Conservation (phyloP, 1,139 yeast genomes). For the Suhomyces guaymorum region DNA sequence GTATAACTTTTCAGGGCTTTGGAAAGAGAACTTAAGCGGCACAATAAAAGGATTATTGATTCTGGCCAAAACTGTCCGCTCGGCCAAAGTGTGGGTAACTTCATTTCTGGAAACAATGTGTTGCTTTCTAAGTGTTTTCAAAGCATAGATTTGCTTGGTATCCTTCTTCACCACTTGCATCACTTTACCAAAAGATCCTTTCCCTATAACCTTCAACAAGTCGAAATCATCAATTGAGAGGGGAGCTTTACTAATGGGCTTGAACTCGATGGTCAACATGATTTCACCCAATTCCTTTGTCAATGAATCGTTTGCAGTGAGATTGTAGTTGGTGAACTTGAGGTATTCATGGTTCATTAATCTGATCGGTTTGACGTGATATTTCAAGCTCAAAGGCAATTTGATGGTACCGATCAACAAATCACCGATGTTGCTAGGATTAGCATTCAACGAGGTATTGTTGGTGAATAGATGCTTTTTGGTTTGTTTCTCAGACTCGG, state of each 20-base stretch:
- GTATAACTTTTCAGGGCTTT: slow-evolving; percentile 90
- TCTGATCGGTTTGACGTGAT: slow-evolving; percentile 40
- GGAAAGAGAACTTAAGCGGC: slow-evolving; percentile 95
- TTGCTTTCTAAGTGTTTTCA: slow-evolving; percentile 89
- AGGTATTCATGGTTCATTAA: slow-evolving; percentile 50
- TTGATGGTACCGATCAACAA: slow-evolving; percentile 46
- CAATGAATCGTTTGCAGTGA: slow-evolving; percentile 18
- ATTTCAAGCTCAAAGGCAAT: slow-evolving; percentile 43
- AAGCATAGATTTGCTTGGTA: slow-evolving; percentile 89
- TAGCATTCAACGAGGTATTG: slow-evolving; percentile 15
- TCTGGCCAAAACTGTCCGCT: slow-evolving; percentile 89
- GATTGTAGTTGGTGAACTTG: slow-evolving; percentile 41
- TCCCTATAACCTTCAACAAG: slow-evolving; percentile 89
- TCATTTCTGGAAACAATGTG: slow-evolving; percentile 93
- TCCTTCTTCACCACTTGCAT: slow-evolving; percentile 97
- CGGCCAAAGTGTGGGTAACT: slow-evolving; percentile 94
- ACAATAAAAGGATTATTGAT: slow-evolving; percentile 96
- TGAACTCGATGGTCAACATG: slow-evolving; percentile 74
- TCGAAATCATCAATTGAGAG: slow-evolving; percentile 90
- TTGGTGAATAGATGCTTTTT: slow-evolving; percentile 32
- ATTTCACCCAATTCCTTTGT: slow-evolving; percentile 50
- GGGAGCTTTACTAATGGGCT: slow-evolving; percentile 61
- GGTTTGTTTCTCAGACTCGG: slow-evolving; percentile 38
- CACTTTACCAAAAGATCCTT: slow-evolving; percentile 97
- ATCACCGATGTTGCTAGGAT: slow-evolving; percentile 34